Evolutionary conservation across 352 stramenopile genomes (phyloP).

Genomic region (Phytophthora ohioensis): DNA sequence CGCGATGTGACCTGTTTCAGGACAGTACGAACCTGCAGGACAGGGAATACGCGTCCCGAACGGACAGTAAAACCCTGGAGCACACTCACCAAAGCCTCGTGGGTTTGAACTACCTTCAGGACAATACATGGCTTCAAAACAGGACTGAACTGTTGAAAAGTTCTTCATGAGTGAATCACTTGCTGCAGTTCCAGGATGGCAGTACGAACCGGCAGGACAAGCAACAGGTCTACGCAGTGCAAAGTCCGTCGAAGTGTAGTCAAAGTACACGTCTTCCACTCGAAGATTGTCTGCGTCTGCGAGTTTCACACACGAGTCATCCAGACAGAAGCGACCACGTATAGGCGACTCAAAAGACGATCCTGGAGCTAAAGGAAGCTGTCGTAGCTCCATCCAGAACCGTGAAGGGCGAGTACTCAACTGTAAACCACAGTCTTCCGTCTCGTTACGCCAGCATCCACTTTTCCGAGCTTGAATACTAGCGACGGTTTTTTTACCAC

Average conservation of each 20-base stretch:
- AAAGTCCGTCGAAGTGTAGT: slow-evolving; percentile 84
- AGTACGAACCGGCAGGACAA: slow-evolving; percentile 91
- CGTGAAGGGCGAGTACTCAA: slow-evolving; percentile 78
- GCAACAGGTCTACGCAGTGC: slow-evolving; percentile 84
- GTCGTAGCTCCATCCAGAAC: slow-evolving; percentile 95
- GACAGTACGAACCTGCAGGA: slow-evolving; percentile 93
- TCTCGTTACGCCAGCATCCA: slow-evolving; percentile 96
- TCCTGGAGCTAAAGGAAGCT: slow-evolving; percentile 86
- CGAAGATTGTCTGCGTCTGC: slow-evolving; percentile 84
- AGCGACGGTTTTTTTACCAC: slow-evolving; percentile 24
- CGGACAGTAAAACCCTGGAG: slow-evolving; percentile 93
- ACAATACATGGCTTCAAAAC: slow-evolving; percentile 92
- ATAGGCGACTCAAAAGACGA: slow-evolving; percentile 81
- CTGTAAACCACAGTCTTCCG: slow-evolving; percentile 95
- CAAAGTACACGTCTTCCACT: slow-evolving; percentile 80
- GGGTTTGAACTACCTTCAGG: slow-evolving; percentile 89
- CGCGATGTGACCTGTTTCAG: slow-evolving; percentile 75
- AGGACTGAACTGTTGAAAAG: slow-evolving; percentile 89
- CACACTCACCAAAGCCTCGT: slow-evolving; percentile 85
- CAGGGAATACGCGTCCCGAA: slow-evolving; percentile 91
- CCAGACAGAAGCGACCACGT: slow-evolving; percentile 94
- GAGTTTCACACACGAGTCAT: slow-evolving; percentile 91
- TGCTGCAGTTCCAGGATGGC: slow-evolving; percentile 88
- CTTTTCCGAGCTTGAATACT: slow-evolving; percentile 78
- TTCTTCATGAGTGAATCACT: slow-evolving; percentile 87